A percentile compares a stretch with the other conserved stretches of the same genome.
Conservation (phyloP, 345 rosid genomes). For the Euphorbia lathyris region DNA sequence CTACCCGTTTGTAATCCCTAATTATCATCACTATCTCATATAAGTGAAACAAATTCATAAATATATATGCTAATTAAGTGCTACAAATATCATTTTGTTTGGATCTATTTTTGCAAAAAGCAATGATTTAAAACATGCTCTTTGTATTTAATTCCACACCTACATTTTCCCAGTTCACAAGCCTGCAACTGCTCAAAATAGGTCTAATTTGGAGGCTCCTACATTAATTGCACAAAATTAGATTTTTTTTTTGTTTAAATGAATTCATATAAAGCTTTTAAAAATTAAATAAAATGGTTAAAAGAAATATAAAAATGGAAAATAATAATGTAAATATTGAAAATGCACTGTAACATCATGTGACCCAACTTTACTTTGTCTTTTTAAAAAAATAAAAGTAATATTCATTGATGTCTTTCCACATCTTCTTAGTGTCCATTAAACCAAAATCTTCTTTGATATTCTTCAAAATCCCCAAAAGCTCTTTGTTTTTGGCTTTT, state of each 20-base stretch:
- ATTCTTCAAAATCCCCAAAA: conserved; percentile 26
- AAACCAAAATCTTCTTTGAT: conserved; percentile 31
- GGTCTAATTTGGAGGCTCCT: conserved; percentile 1
- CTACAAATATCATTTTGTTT: neutral
- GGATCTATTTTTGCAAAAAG: neutral
- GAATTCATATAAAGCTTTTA: neutral
- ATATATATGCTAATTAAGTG: too few relatives aligned
- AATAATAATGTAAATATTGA: neutral
- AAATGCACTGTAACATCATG: conserved; percentile 16
- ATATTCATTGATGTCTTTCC: conserved; percentile 26
- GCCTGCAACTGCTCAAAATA: conserved; percentile 8
- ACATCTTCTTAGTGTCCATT: conserved; percentile 12
- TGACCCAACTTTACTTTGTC: conserved; percentile 30
- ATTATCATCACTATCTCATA: too few relatives aligned
- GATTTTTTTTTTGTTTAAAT: neutral
- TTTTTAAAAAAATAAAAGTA: conserved; percentile 25
- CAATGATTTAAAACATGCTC: neutral
- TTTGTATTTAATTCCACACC: neutral
- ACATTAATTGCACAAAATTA: conserved; percentile 1
- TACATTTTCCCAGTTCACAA: conserved; percentile 7
- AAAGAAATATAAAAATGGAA: neutral
- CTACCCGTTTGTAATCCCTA: too few relatives aligned
- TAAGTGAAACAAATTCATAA: too few relatives aligned
- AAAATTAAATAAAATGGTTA: neutral
- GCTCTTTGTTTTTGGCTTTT: conserved; percentile 14